phyloP scores from a whole-genome alignment of 2,329 filamentous ascomycete genomes.

The Dactylonectria macrodidyma region DNA sequence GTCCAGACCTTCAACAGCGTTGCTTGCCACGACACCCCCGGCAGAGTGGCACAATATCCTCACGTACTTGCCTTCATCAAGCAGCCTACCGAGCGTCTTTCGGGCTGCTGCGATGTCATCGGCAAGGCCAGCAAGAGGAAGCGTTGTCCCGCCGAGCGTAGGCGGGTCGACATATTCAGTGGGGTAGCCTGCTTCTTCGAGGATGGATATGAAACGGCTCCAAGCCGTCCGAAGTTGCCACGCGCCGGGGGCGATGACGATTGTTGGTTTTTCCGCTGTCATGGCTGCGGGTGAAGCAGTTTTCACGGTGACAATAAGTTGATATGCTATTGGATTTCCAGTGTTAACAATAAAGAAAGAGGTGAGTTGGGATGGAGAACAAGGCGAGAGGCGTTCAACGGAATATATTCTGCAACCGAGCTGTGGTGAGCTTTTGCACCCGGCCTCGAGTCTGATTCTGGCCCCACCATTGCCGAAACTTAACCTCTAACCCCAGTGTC shows the following conservation, averaged over 20 bases:
- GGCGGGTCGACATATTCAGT: conserved; percentile 1
- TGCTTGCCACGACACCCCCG: conserved; percentile 11
- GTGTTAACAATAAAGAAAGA: no score
- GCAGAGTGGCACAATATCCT: conserved; percentile 6
- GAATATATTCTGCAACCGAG: no score
- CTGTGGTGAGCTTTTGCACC: no score
- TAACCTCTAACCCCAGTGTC: no score
- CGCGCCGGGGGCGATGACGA: conserved; percentile 9
- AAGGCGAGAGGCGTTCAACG: no score
- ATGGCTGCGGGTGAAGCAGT: neutral
- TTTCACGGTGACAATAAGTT: no score
- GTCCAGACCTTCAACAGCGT: conserved; percentile 10
- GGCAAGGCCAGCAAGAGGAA: conserved; percentile 1
- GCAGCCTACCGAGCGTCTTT: neutral
- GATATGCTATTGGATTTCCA: no score
- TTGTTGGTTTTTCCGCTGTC: conserved; percentile 1
- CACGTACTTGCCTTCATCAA: neutral
- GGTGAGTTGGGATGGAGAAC: no score
- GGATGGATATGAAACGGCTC: conserved; percentile 8
- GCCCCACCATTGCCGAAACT: no score
- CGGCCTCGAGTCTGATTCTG: no score
- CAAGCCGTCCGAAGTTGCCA: conserved; percentile 18
- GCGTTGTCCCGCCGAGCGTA: conserved; percentile 10
- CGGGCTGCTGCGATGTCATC: conserved; percentile 10
- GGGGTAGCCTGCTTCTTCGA: conserved; percentile 7